Evolutionary conservation across 116 monocot genomes (phyloP), one percentile per base, ranked within the genome.

Genomic region (Trichopus zeylanicus): DNA sequence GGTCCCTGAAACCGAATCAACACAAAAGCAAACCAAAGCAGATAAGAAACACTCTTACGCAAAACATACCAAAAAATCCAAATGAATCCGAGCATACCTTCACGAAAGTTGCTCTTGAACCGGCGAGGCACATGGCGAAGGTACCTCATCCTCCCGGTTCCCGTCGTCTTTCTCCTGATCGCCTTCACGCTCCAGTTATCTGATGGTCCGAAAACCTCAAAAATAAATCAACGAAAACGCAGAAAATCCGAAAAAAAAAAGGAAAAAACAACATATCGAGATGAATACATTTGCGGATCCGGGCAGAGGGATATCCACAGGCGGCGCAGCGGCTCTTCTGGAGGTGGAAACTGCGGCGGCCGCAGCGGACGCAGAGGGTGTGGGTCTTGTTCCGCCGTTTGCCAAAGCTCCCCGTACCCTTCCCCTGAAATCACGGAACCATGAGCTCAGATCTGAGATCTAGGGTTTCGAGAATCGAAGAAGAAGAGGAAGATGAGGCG

Each of bases 341-440:
- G 42, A 82, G 76, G 59, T 82, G 82, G 59, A 82, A 82, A 42
- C 77, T 82, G 30, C 82, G 56, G 27, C 77, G 62, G 4, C 82
- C 77, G 46, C 82, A 82, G 48, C 82, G 56, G 4, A 73, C 67
- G 55, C 82, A 82, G 20, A 82, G 82, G 34, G 82, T 82, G 67
- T 82, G 82, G 15, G 82, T 70, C 70, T 82, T 82, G 77, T 82
- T 82, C 60, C 82, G 39, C 33, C 82, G 63, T 74, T 82, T 77
- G 5, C 82, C 82, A 22, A 82, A 82, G 54, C 77, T 77, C 9
- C 82, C 82, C 5, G 82, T 82, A 1, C 82, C 82, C 77, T 82
- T 82, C 4, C 82, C 82, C 82, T 70, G 54, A 59, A 15, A 53
- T 19, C 52, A 46, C 15, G 21, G 9, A 19, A 20, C 2, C 23